phyloP scores from a whole-genome alignment of 176 grass and related monocot species.

The Echinochloa phyllopogon region DNA sequence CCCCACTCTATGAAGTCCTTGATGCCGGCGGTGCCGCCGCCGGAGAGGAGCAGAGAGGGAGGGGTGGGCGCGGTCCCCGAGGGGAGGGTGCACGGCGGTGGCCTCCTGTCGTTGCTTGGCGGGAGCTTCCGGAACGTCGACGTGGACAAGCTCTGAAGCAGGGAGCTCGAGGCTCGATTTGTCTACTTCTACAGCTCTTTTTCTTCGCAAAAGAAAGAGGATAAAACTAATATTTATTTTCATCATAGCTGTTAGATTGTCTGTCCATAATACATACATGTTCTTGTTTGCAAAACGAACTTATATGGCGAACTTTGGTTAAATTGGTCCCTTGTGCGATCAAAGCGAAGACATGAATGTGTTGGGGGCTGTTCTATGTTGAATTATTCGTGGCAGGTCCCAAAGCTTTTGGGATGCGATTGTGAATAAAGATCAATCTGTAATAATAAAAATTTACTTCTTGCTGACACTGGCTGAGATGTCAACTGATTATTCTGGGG shows the following conservation, averaged over 20 bases:
- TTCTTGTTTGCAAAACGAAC: neutral
- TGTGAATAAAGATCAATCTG: too few species aligned
- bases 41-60: slow-evolving; percentile 40
- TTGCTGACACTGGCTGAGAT: too few species aligned
- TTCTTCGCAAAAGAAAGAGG: neutral
- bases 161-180: neutral
- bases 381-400: slow-evolving; percentile 17
- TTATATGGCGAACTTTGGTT: neutral
- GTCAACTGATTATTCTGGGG: too few species aligned
- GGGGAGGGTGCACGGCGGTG: slow-evolving; percentile 76
- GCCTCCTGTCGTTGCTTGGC: slow-evolving; percentile 62
- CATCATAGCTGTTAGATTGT: slow-evolving; percentile 23
- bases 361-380: neutral
- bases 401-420: slow-evolving; percentile 4
- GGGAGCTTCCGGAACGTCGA: slow-evolving; percentile 68
- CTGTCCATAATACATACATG: slow-evolving; percentile 7
- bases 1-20: slow-evolving; percentile 66
- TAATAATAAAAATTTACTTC: too few species aligned
- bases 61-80: slow-evolving; percentile 49
- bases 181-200: neutral
- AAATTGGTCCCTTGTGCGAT: neutral
- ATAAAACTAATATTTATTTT: neutral
- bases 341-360: slow-evolving; percentile 9
- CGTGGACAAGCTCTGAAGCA: slow-evolving; percentile 46
- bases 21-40: slow-evolving; percentile 4